A percentile compares a stretch with the other conserved stretches of the same genome.
These are phyloP conservation scores for Millerago galiae DNA, from an alignment of 805 yeast genomes.

Conservation along the genomic window DNA sequence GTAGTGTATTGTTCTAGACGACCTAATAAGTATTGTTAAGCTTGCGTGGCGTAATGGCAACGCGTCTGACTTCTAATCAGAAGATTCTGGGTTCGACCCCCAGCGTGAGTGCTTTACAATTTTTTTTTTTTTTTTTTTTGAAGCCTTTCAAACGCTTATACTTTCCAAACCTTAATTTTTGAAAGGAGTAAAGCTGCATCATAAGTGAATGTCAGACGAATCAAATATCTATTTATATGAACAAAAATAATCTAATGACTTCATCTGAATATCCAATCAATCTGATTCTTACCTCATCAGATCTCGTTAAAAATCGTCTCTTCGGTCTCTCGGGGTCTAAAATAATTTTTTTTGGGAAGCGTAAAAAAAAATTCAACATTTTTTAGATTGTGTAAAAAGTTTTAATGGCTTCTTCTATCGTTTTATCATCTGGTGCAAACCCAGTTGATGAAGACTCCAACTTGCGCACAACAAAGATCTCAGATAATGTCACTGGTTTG, in stretches of 20 bases:
- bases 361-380: too few relatives aligned
- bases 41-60: slow-evolving; percentile 52
- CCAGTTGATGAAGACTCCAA: background rate
- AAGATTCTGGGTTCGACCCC: slow-evolving; percentile 47
- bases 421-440: slow-evolving; percentile 10
- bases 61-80: slow-evolving; percentile 51
- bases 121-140: slow-evolving; percentile 4
- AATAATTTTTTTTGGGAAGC: too few relatives aligned
- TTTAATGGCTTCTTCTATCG: slow-evolving; percentile 11
- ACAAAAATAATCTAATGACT: background rate
- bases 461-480: slow-evolving; percentile 14
- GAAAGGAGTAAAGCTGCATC: too few relatives aligned
- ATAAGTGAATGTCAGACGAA: too few relatives aligned
- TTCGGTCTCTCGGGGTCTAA: background rate
- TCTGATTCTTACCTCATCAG: background rate
- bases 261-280: background rate
- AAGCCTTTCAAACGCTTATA: background rate
- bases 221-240: too few relatives aligned
- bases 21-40: slow-evolving; percentile 12
- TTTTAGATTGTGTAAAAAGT: background rate
- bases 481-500: slow-evolving; percentile 19
- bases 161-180: background rate
- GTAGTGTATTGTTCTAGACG: too few relatives aligned
- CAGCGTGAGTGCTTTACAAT: slow-evolving; percentile 35
- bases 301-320: background rate